Evolutionary conservation across 2,329 filamentous ascomycete genomes (phyloP).

Genomic region (Colletotrichum sp.): DNA sequence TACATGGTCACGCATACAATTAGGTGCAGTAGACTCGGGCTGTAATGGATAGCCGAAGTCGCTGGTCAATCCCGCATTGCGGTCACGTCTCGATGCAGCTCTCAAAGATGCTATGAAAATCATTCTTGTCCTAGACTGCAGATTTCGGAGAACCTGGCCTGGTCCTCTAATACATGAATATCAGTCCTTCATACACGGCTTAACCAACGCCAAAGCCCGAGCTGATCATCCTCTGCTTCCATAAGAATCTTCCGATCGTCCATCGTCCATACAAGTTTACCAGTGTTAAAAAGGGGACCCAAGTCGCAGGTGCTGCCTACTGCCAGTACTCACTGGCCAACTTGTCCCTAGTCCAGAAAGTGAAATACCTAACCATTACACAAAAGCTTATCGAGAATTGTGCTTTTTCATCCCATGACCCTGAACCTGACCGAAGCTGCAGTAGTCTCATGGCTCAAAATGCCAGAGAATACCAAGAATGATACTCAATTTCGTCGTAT

Average conservation of each 20-base stretch:
- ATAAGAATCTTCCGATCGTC: background rate
- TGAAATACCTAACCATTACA: constrained; percentile 17
- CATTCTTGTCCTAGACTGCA: constrained; percentile 9
- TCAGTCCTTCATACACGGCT: constrained; percentile 4
- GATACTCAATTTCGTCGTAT: background rate
- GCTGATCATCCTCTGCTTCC: background rate
- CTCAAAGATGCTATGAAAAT: background rate
- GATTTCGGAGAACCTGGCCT: background rate
- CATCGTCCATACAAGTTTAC: background rate
- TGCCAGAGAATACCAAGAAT: background rate
- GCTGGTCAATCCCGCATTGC: background rate
- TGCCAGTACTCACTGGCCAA: background rate
- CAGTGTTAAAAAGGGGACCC: background rate
- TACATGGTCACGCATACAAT: background rate
- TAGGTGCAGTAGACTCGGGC: background rate
- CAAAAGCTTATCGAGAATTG: constrained; percentile 19
- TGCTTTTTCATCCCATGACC: background rate
- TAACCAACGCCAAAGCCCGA: background rate
- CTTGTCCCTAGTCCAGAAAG: constrained; percentile 1
- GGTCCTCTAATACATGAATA: background rate
- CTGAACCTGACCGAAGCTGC: background rate
- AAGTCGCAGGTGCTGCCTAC: background rate
- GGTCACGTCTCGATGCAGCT: background rate
- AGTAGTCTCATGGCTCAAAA: background rate
- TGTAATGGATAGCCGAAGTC: background rate